A percentile compares a stretch with the other conserved stretches of the same genome.
Conservation (phyloP, 2,329 filamentous ascomycete genomes). For the Fusarium palustre region DNA sequence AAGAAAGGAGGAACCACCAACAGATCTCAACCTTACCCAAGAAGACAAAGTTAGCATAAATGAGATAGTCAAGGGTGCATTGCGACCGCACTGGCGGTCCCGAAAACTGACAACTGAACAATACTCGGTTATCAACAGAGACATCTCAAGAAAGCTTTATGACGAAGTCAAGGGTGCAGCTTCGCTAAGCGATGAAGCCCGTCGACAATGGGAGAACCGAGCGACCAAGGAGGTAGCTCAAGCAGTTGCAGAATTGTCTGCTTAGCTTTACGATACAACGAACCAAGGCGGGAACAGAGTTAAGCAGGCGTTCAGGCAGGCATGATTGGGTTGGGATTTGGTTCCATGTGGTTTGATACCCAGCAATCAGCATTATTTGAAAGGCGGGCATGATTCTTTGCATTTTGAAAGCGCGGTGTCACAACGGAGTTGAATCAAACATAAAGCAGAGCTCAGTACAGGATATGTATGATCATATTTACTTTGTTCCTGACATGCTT, state of each 20-base stretch:
- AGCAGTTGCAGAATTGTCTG: conserved; percentile 71
- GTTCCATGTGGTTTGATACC: conserved; percentile 51
- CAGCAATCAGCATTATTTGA: conserved; percentile 49
- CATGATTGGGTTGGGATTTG: conserved; percentile 17
- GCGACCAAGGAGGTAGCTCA: conserved; percentile 82
- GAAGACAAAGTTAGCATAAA: conserved; percentile 90
- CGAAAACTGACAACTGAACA: conserved; percentile 86
- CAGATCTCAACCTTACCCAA: conserved; percentile 73
- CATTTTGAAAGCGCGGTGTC: conserved; percentile 46
- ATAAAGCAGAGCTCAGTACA: conserved; percentile 23
- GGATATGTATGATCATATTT: conserved; percentile 20
- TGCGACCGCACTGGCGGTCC: conserved; percentile 85
- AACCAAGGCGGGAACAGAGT: conserved; percentile 43
- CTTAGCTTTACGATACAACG: conserved; percentile 56
- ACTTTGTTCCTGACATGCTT: conserved; percentile 21
- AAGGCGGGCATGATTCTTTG: conserved; percentile 45
- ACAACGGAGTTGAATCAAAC: conserved; percentile 42
- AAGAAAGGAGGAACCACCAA: conserved; percentile 76
- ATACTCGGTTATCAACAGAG: conserved; percentile 91
- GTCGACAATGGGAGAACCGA: conserved; percentile 78
- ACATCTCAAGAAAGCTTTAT: conserved; percentile 89
- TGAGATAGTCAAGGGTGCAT: conserved; percentile 83
- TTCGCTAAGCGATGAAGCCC: conserved; percentile 72
- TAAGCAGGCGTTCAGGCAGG: conserved; percentile 50
- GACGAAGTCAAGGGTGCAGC: conserved; percentile 69